Evolutionary conservation across 2,329 filamentous ascomycete genomes (phyloP).

Genomic region (Apiospora sp.): DNA sequence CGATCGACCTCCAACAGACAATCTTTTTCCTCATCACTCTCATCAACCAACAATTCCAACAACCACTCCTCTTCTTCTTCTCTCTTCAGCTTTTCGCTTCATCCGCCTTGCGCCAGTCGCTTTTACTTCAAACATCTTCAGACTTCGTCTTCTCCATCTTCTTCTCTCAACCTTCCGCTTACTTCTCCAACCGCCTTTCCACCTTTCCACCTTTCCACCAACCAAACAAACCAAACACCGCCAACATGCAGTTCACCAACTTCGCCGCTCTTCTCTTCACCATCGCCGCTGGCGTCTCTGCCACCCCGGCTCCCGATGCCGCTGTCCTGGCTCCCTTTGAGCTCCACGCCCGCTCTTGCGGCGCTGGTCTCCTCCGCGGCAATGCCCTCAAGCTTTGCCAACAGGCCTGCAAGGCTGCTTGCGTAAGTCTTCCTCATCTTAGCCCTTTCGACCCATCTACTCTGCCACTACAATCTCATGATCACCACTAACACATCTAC

Average conservation of each 20-base stretch:
- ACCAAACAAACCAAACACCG: background rate
- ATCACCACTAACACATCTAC: background rate
- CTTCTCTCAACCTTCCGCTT: background rate
- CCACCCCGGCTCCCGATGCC: slow-evolving; percentile 10
- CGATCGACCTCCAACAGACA: background rate
- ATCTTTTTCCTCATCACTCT: slow-evolving; percentile 10
- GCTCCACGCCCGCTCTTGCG: slow-evolving; percentile 21
- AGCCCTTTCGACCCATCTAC: no score
- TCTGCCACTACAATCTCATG: no score
- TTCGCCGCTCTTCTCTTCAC: slow-evolving; percentile 17
- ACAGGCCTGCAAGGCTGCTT: slow-evolving; percentile 19
- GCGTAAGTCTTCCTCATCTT: background rate
- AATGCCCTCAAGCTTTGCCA: slow-evolving; percentile 18
- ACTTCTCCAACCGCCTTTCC: background rate
- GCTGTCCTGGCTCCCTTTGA: background rate
- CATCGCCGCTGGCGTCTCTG: slow-evolving; percentile 13
- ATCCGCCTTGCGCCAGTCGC: slow-evolving; percentile 7
- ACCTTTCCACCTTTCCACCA: background rate
- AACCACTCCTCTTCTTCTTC: slow-evolving; percentile 6
- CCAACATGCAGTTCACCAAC: slow-evolving; percentile 22
- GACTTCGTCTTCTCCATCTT: background rate
- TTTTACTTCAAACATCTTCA: background rate
- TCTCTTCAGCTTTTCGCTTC: slow-evolving; percentile 9
- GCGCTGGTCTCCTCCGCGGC: slow-evolving; percentile 21
- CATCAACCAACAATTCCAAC: slow-evolving; percentile 11